phyloP scores from a whole-genome alignment of 2,329 filamentous ascomycete genomes.

The Exophiala sideris region DNA sequence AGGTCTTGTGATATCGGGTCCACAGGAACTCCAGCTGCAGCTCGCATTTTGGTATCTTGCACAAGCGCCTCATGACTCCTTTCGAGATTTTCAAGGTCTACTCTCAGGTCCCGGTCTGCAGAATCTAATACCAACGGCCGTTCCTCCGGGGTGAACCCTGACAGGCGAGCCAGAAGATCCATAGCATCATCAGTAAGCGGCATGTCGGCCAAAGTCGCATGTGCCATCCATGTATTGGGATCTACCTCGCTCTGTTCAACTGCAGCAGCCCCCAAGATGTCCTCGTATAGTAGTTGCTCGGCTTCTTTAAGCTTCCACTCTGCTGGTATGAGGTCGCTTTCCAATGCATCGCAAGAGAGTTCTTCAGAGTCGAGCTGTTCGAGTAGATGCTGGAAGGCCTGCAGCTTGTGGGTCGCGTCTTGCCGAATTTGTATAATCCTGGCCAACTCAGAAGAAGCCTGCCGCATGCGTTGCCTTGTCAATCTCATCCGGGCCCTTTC shows the following conservation, averaged over 20 bases:
- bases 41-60: neutral
- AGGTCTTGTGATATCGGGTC: neutral
- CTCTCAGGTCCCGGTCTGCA: neutral
- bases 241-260: neutral
- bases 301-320: slow-evolving; percentile 6
- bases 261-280: neutral
- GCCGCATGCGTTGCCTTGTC: neutral
- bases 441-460: neutral
- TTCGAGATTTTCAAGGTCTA: neutral
- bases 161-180: neutral
- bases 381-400: neutral
- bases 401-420: neutral
- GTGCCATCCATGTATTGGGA: neutral
- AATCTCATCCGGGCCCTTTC: slow-evolving; percentile 1
- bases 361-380: neutral
- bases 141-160: neutral
- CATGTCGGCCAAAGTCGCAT: neutral
- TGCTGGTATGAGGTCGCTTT: slow-evolving; percentile 2
- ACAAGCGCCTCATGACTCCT: neutral
- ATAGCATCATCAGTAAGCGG: neutral
- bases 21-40: neutral
- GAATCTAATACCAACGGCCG: neutral
- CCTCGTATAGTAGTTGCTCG: slow-evolving; percentile 1
- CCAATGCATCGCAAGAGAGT: neutral
- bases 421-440: neutral